A percentile compares a stretch with the other conserved stretches of the same genome.
phyloP scores from a whole-genome alignment of 352 stramenopile species.

The Elongisporangium anandrum region DNA sequence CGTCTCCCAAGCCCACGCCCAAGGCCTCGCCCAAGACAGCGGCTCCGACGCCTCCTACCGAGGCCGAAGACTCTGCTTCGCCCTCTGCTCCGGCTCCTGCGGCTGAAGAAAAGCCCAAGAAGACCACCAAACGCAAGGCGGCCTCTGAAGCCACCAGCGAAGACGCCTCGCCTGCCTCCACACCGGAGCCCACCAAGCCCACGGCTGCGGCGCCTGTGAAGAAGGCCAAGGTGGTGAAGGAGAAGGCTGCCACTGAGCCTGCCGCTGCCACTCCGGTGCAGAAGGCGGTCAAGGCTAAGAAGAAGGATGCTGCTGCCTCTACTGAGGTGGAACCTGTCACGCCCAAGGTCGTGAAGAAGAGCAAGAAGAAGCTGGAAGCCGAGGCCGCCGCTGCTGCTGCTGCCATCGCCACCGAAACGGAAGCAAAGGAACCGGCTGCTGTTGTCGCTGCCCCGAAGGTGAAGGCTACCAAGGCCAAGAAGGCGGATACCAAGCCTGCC shows the following conservation, averaged over 20 bases:
- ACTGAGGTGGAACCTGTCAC: constrained; percentile 1
- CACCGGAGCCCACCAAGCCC: constrained; percentile 12
- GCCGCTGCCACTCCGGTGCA: constrained; percentile 2
- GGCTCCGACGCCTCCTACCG: constrained; percentile 3
- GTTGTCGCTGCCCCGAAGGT: constrained; percentile 7
- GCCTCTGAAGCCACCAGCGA: constrained; percentile 9
- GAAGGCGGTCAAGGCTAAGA: constrained; percentile 10
- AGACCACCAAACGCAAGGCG: constrained; percentile 1
- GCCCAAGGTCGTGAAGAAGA: constrained; percentile 13
- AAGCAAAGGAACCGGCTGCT: constrained; percentile 3
- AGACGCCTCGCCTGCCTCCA: constrained; percentile 1
- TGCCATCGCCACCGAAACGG: background rate
- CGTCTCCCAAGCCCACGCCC: constrained; percentile 4
- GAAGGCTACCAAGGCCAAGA: constrained; percentile 18
- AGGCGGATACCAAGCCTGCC: constrained; percentile 11
- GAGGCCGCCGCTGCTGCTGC: constrained; percentile 11
- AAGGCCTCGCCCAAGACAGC: constrained; percentile 3
- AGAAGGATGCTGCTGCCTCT: constrained; percentile 16
- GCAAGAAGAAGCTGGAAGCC: constrained; percentile 34
- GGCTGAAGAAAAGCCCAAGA: constrained; percentile 7
- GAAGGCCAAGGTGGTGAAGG: constrained; percentile 13
- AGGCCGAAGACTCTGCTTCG: background rate
- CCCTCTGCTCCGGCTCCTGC: background rate
- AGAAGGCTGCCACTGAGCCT: constrained; percentile 9
- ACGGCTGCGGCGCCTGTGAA: constrained; percentile 14